Percentiles rank a stretch among this genome's conserved stretches.
These are phyloP conservation scores for Saksenaea oblongispora DNA, from an alignment of 371 early-diverging fungal genomes.

Conservation along the genomic window DNA sequence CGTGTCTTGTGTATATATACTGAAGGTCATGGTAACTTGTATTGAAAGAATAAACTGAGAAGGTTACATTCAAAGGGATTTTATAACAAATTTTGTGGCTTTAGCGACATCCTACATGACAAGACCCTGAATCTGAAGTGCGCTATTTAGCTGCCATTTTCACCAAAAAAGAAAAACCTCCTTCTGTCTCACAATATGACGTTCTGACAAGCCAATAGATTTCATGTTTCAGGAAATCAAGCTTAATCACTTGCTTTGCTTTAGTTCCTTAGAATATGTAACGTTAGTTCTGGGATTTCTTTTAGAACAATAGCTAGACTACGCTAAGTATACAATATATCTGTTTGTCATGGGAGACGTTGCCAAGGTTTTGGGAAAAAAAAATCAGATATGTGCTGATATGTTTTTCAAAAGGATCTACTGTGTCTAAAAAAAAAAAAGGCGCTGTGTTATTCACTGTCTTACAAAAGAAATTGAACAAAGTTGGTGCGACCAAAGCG, in stretches of 20 bases:
- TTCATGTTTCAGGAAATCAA: not conserved
- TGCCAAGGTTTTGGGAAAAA: not conserved
- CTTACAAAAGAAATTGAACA: not conserved
- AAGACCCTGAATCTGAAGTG: not conserved
- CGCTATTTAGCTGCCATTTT: not conserved
- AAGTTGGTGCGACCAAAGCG: not conserved
- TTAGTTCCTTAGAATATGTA: not conserved
- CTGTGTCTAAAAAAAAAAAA: not conserved
- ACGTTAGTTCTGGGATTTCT: not conserved
- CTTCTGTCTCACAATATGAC: constrained; percentile 2
- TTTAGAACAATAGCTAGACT: not conserved
- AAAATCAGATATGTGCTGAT: not conserved
- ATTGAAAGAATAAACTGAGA: not conserved
- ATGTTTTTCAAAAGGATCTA: not conserved
- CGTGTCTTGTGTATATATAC: constrained; percentile 2
- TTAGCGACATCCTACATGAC: no score
- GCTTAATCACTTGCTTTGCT: not conserved
- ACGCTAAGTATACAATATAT: no score
- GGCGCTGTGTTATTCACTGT: not conserved
- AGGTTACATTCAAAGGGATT: not conserved
- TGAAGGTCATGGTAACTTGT: not conserved
- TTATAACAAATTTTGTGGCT: not conserved
- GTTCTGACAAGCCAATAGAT: not conserved
- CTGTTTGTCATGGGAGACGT: no score
- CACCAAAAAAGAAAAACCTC: not conserved